phyloP scores from a whole-genome alignment of 2,329 filamentous ascomycete species.

The Pseudogymnoascus verrucosus region DNA sequence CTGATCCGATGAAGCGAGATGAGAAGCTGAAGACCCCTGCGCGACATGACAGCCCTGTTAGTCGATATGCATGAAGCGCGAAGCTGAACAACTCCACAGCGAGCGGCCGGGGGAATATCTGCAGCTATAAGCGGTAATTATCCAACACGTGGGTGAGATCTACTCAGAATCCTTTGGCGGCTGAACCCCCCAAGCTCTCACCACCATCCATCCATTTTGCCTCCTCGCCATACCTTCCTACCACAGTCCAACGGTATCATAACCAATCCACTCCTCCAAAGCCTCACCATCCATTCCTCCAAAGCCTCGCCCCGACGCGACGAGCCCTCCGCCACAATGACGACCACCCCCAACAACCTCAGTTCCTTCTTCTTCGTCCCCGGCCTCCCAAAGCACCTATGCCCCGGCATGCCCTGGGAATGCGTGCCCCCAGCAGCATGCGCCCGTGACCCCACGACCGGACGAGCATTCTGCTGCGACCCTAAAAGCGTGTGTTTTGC shows the following conservation, averaged over 20 bases:
- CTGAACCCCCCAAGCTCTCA: too few relatives aligned
- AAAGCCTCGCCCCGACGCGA: background rate
- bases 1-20: background rate
- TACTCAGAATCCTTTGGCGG: too few relatives aligned
- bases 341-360: background rate
- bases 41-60: background rate
- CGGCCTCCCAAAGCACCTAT: background rate
- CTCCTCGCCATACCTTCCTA: background rate
- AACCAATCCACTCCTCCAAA: background rate
- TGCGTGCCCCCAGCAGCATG: background rate
- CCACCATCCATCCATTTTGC: background rate
- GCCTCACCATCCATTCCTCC: too few relatives aligned
- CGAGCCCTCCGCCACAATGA: background rate
- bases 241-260: background rate
- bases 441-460: background rate
- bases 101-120: too few relatives aligned
- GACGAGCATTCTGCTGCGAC: background rate
- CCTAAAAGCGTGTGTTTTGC: background rate
- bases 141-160: background rate
- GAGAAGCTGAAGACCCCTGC: background rate
- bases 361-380: background rate
- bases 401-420: background rate
- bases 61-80: background rate
- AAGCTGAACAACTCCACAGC: background rate
- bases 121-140: background rate